phyloP scores from a whole-genome alignment of 192 early-diverging fungal genomes.

The Spinellus fusiger region DNA sequence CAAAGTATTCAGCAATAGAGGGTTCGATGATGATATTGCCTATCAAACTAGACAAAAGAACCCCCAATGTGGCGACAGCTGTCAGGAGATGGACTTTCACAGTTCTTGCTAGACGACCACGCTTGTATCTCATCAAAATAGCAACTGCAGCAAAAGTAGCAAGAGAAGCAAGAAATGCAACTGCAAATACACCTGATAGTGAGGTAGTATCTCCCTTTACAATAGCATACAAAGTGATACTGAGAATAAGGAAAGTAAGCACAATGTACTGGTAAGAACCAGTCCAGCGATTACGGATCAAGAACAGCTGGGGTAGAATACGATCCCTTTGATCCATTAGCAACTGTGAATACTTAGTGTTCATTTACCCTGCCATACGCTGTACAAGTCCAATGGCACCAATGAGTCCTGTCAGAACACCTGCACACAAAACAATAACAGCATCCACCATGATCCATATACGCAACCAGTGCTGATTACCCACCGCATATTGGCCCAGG shows the following conservation, averaged over 20 bases:
- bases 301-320: conserved; percentile 43
- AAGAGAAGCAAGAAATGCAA: conserved; percentile 44
- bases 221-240: conserved; percentile 38
- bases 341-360: background rate
- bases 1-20: conserved; percentile 40
- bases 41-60: conserved; percentile 29
- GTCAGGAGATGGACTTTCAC: conserved; percentile 22
- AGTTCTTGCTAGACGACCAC: conserved; percentile 34
- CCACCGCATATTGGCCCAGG: conserved; percentile 34
- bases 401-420: conserved; percentile 51
- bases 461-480: conserved; percentile 28
- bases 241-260: conserved; percentile 41
- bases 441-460: conserved; percentile 47
- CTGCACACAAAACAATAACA: conserved; percentile 52
- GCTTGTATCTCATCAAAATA: conserved; percentile 42
- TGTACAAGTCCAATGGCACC: conserved; percentile 46
- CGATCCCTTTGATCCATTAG: conserved; percentile 23
- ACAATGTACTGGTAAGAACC: conserved; percentile 46
- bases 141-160: conserved; percentile 38
- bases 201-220: conserved; percentile 36
- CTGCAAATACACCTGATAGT: conserved; percentile 47
- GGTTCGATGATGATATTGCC: conserved; percentile 43
- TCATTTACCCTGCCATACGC: conserved; percentile 34
- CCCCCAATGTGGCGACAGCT: conserved; percentile 23
- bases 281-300: conserved; percentile 36